Percentiles rank a stretch among this genome's conserved stretches.
Conservation (phyloP, 768 basidiomycete species). For the Chlorophyllum brunneum region DNA sequence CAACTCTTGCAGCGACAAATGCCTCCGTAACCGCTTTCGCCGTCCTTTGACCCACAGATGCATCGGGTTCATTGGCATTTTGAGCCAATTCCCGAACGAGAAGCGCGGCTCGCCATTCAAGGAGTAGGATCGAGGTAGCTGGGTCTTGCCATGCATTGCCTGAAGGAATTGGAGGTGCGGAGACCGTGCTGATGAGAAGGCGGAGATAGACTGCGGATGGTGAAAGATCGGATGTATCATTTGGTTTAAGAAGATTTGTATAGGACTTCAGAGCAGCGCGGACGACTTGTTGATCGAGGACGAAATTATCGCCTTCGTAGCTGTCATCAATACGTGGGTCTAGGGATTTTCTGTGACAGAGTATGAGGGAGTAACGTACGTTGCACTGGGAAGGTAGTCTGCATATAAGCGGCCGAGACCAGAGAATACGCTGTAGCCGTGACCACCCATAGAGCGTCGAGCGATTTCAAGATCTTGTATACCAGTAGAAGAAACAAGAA, state of each 20-base stretch:
- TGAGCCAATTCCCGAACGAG: constrained; percentile 45
- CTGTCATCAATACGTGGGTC: constrained; percentile 24
- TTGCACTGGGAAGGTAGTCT: constrained; percentile 60
- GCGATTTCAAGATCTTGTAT: constrained; percentile 61
- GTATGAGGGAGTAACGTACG: constrained; percentile 36
- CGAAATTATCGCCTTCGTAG: constrained; percentile 79
- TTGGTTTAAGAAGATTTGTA: constrained; percentile 27
- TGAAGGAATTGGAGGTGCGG: constrained; percentile 17
- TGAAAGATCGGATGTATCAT: constrained; percentile 31
- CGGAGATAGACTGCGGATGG: constrained; percentile 56
- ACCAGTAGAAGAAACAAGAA: constrained; percentile 47
- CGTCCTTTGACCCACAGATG: constrained; percentile 53
- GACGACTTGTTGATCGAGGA: constrained; percentile 71
- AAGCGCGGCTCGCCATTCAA: constrained; percentile 66
- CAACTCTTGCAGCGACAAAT: constrained; percentile 56
- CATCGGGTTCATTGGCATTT: constrained; percentile 39
- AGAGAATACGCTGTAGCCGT: constrained; percentile 68
- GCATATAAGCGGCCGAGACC: constrained; percentile 65
- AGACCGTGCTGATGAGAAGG: constrained; percentile 29
- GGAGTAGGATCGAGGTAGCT: constrained; percentile 37
- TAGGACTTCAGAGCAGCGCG: constrained; percentile 66
- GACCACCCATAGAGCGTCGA: constrained; percentile 71
- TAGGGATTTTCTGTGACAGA: not conserved
- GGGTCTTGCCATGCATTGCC: constrained; percentile 32
- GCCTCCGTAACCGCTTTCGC: constrained; percentile 66